Evolutionary conservation across 257 asterid species (phyloP).

Genomic region (Rehmannia glutinosa): DNA sequence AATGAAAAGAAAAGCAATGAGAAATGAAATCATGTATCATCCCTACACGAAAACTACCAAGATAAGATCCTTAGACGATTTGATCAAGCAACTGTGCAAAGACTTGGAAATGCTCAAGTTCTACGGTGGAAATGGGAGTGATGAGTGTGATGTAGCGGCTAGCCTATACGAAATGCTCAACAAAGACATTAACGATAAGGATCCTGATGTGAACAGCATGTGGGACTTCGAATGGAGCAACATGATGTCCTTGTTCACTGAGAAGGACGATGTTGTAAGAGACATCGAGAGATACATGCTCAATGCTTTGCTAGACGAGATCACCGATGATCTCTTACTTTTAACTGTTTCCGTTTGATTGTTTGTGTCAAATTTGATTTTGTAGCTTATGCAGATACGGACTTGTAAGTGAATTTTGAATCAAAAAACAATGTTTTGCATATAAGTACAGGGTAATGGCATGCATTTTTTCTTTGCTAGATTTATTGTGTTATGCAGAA

Average conservation of each 20-base stretch:
- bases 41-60: constrained; percentile 31
- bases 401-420: background rate
- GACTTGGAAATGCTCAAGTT: constrained; percentile 52
- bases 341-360: constrained; percentile 35
- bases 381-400: constrained; percentile 6
- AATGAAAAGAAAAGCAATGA: constrained; percentile 67
- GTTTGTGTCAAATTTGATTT: no score
- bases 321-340: constrained; percentile 45
- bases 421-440: constrained; percentile 10
- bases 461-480: no score
- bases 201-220: constrained; percentile 56
- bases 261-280: constrained; percentile 48
- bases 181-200: constrained; percentile 42
- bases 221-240: constrained; percentile 80
- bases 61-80: constrained; percentile 52
- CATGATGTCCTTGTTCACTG: constrained; percentile 33
- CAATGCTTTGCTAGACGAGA: constrained; percentile 67
- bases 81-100: constrained; percentile 61
- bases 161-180: constrained; percentile 50
- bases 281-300: constrained; percentile 65
- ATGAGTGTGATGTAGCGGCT: constrained; percentile 42
- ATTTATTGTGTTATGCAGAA: no score
- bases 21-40: constrained; percentile 37
- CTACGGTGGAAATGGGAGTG: constrained; percentile 32
- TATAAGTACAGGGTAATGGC: no score